phyloP scores from a whole-genome alignment of 1,284 basidiomycete genomes.

The Ceratobasidium sp. region DNA sequence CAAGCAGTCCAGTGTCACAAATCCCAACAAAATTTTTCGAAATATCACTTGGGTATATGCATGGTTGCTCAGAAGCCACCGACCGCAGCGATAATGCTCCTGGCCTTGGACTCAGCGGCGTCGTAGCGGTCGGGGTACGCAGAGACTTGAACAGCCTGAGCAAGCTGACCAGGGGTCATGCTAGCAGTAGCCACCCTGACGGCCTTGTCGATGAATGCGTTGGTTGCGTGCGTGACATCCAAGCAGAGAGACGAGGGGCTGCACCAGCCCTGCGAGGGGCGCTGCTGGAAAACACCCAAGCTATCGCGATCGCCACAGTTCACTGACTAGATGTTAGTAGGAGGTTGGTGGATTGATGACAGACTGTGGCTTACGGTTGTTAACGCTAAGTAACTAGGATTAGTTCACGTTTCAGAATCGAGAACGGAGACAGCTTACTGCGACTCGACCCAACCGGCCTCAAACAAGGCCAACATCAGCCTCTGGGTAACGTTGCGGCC shows the following conservation, averaged over 20 bases:
- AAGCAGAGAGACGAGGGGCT: conserved; percentile 33
- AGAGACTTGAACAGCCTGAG: conserved; percentile 45
- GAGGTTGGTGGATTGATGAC: background rate
- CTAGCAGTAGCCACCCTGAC: conserved; percentile 25
- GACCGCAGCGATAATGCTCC: conserved; percentile 35
- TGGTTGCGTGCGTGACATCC: conserved; percentile 44
- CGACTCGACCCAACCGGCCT: conserved; percentile 41
- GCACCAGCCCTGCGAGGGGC: conserved; percentile 40
- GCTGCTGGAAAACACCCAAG: conserved; percentile 45
- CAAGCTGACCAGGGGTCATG: conserved; percentile 33
- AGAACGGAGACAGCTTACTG: conserved; percentile 15
- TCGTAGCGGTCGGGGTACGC: conserved; percentile 38
- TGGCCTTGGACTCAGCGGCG: conserved; percentile 36
- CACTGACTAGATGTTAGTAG: conserved; percentile 9
- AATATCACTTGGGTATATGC: too few relatives aligned
- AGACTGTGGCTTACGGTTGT: conserved; percentile 24
- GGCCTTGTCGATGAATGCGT: conserved; percentile 45
- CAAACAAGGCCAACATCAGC: conserved; percentile 35
- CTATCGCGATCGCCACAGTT: conserved; percentile 46
- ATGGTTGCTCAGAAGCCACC: conserved; percentile 5
- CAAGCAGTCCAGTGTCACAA: too few relatives aligned
- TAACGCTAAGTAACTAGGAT: conserved; percentile 2
- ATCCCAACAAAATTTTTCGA: too few relatives aligned
- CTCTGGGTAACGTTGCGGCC: conserved; percentile 30
- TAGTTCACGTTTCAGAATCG: background rate